phyloP scores from a whole-genome alignment of 2,329 filamentous ascomycete species.

The Diplodia scrobiculata region DNA sequence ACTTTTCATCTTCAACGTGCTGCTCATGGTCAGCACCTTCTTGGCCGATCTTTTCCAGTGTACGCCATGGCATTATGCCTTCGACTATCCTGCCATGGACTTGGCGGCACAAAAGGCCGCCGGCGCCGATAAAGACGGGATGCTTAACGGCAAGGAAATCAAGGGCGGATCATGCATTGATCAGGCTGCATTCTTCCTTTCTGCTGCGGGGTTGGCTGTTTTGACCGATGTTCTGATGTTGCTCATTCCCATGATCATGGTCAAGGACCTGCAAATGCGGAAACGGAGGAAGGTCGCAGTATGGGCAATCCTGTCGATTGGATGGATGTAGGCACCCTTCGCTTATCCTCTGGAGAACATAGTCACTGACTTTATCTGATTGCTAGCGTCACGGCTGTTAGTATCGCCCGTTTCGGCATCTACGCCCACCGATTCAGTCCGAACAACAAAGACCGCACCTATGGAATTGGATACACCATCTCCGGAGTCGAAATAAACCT shows the following conservation, averaged over 20 bases:
- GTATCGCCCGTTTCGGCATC: slow-evolving; percentile 45
- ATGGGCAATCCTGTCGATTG: slow-evolving; percentile 41
- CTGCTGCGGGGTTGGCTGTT: slow-evolving; percentile 42
- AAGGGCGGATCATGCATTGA: slow-evolving; percentile 42
- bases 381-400: slow-evolving; percentile 39
- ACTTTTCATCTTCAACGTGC: slow-evolving; percentile 43
- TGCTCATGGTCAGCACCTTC: slow-evolving; percentile 41
- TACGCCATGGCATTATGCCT: slow-evolving; percentile 39
- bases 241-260: slow-evolving; percentile 47
- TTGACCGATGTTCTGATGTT: slow-evolving; percentile 48
- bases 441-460: slow-evolving; percentile 39
- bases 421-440: slow-evolving; percentile 46
- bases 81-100: slow-evolving; percentile 37
- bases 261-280: slow-evolving; percentile 50
- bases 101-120: slow-evolving; percentile 14
- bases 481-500: slow-evolving; percentile 47
- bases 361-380: not conserved
- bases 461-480: slow-evolving; percentile 44
- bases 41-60: slow-evolving; percentile 44
- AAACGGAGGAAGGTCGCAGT: slow-evolving; percentile 43
- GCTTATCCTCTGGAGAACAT: not conserved
- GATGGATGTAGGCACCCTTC: slow-evolving; percentile 37
- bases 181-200: slow-evolving; percentile 40
- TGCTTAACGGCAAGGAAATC: slow-evolving; percentile 36
- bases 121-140: slow-evolving; percentile 34